Evolutionary conservation across 805 yeast genomes (phyloP), one percentile per base, ranked within the genome.

Genomic region (Candida easanensis): DNA sequence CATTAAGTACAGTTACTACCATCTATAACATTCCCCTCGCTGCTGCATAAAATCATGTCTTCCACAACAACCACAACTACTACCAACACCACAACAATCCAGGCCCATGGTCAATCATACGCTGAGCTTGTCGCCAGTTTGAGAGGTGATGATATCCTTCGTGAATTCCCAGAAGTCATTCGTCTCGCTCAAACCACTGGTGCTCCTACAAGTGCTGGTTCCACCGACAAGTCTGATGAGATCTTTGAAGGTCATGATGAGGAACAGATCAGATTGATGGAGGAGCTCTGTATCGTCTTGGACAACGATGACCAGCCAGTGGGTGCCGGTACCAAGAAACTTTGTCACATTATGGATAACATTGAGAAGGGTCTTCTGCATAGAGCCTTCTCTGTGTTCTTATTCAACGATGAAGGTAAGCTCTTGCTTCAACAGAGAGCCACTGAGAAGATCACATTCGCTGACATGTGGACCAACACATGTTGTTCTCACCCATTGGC

Each of bases 401-500:
- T 91, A 42, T 93, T 93, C 71, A 84, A 89, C 63, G 77, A 77
- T 18, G 78, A 86, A 35, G 80, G 81, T 46, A 75, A 84, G 65
- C 74, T 93, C 49, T 73, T 93, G 45, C 72, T 93, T 53, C 99
- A 93, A 69, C 97, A 91, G 69, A 80, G 99, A 56, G 98, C 99
- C 0, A 80, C 82, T 38, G 98, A 93, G 63, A 93, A 93, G 65
- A 93, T 93, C 68, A 93, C 99, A 1, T 93, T 93, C 66, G 95
- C 98, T 1, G 80, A 80, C 45, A 81, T 90, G 84, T 93, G 99
- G 99, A 93, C 99, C 20, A 93, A 93, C 64, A 93, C 99, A 2
- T 93, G 99, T 68, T 93, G 99, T 65, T 90, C 98, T 1, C 99
- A 93, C 63, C 99, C 99, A 9, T 72, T 93, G 41, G 88, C 96